phyloP scores from a whole-genome alignment of 805 yeast species.

The Schwanniomyces sp. region DNA sequence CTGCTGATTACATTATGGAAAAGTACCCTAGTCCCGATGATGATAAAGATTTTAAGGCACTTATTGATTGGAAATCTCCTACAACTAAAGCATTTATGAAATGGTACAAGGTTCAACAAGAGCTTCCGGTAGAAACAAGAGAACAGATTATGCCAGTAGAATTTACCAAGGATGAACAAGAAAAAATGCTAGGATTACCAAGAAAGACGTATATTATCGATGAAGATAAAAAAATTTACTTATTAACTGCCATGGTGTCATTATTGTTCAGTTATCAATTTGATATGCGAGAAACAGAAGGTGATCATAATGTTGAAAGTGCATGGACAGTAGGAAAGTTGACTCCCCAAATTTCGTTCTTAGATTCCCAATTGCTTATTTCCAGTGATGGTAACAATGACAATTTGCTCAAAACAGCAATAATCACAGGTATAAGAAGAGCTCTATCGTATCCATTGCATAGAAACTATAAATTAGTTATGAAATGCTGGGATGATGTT shows the following conservation, averaged over 20 bases:
- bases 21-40: constrained; percentile 59
- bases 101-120: constrained; percentile 45
- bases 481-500: constrained; percentile 74
- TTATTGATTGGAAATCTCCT: constrained; percentile 57
- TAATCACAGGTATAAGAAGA: constrained; percentile 66
- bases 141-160: constrained; percentile 41
- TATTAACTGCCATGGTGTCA: constrained; percentile 63
- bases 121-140: constrained; percentile 19
- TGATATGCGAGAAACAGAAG: constrained; percentile 73
- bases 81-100: constrained; percentile 40
- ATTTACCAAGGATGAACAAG: constrained; percentile 62
- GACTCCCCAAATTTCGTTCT: constrained; percentile 70
- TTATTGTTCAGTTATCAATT: constrained; percentile 72
- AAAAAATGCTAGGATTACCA: constrained; percentile 69
- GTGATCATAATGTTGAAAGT: constrained; percentile 76
- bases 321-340: constrained; percentile 93
- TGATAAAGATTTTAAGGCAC: constrained; percentile 42
- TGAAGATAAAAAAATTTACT: constrained; percentile 45
- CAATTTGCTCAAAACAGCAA: constrained; percentile 49
- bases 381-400: constrained; percentile 12
- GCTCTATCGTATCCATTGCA: constrained; percentile 80
- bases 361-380: constrained; percentile 59
- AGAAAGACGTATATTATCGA: constrained; percentile 57
- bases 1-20: constrained; percentile 72
- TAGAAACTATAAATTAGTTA: constrained; percentile 61